These are phyloP conservation scores for Glycine soja DNA, from an alignment of 306 rosid species.

Conservation along the genomic window DNA sequence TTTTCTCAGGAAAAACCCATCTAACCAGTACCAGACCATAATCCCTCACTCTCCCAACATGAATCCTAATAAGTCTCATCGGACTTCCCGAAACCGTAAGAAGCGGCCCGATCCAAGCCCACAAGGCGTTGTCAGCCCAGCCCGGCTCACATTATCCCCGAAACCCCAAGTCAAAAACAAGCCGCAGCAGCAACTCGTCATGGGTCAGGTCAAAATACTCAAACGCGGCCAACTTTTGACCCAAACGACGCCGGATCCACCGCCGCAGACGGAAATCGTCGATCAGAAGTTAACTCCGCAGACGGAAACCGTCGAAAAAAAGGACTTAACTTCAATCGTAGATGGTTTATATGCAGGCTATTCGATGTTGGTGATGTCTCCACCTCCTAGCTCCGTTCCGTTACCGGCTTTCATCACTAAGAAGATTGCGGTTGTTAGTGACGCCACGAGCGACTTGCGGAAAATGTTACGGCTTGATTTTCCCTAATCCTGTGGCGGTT, in stretches of 20 bases:
- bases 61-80: conserved; percentile 33
- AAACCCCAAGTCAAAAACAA: conserved; percentile 12
- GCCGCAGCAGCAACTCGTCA: conserved; percentile 1
- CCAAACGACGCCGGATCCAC: background rate
- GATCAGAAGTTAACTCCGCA: background rate
- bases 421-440: conserved; percentile 5
- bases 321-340: background rate
- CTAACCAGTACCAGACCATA: background rate
- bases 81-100: conserved; percentile 27
- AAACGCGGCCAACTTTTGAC: conserved; percentile 53
- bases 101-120: conserved; percentile 28
- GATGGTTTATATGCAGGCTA: conserved; percentile 60
- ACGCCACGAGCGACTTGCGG: conserved; percentile 53
- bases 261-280: background rate
- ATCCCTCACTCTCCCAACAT: conserved; percentile 19
- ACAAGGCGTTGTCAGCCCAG: background rate
- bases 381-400: conserved; percentile 70
- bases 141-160: background rate
- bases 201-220: conserved; percentile 55
- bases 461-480: conserved; percentile 53
- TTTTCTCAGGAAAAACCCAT: conserved; percentile 17
- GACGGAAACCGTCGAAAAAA: background rate
- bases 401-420: conserved; percentile 57
- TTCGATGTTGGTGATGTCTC: conserved; percentile 43
- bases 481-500: background rate